Conservation (phyloP, 108 stramenopile genomes). For the Nannochloropsis granulata region DNA sequence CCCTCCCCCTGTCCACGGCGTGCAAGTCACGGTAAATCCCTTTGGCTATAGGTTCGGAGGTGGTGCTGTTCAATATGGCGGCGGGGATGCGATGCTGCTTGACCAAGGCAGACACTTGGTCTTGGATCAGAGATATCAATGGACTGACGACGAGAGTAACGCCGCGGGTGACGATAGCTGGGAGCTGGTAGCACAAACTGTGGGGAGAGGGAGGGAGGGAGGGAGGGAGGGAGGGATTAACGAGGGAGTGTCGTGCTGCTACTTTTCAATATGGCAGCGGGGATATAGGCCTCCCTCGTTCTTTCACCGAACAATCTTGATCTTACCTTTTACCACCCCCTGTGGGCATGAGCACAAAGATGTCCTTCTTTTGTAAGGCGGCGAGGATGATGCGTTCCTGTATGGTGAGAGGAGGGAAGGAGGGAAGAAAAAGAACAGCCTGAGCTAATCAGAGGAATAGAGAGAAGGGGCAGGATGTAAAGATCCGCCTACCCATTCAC, state of each 20-base stretch:
- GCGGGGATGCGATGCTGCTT: neutral
- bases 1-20: neutral
- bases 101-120: constrained; percentile 62
- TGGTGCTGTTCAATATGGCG: neutral
- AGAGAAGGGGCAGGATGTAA: neutral
- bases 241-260: too few species aligned
- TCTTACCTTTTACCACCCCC: neutral
- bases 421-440: neutral
- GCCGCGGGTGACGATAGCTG: constrained; percentile 83
- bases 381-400: constrained; percentile 28
- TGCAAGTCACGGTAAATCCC: neutral
- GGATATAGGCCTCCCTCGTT: too few species aligned
- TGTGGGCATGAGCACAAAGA: constrained; percentile 94
- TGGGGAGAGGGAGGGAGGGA: constrained; percentile 9
- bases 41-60: neutral
- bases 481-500: neutral
- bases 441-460: neutral
- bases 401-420: neutral
- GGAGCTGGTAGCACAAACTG: constrained; percentile 80
- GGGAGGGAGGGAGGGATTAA: too few species aligned
- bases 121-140: constrained; percentile 85
- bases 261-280: too few species aligned
- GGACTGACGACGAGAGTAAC: constrained; percentile 87
- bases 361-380: constrained; percentile 73
- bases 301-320: too few species aligned